phyloP scores from a whole-genome alignment of 768 basidiomycete genomes.

The Pleurotus tuoliensis region DNA sequence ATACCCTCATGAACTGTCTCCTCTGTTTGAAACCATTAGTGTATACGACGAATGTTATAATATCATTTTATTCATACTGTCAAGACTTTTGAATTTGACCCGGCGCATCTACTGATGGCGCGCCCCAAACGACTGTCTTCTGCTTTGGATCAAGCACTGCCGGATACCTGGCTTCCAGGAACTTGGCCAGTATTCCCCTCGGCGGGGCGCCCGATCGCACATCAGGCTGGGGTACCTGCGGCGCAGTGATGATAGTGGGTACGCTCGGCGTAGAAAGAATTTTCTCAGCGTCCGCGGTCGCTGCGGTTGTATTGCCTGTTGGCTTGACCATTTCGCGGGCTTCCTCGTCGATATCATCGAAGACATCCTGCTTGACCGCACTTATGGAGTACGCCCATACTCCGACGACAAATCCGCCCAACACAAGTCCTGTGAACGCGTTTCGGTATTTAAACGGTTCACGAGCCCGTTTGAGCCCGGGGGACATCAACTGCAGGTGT shows the following conservation, averaged over 20 bases:
- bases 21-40: background rate
- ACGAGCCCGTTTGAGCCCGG: constrained; percentile 83
- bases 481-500: constrained; percentile 68
- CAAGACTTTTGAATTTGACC: background rate
- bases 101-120: constrained; percentile 33
- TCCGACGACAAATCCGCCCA: constrained; percentile 72
- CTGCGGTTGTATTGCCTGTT: constrained; percentile 18
- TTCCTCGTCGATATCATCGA: constrained; percentile 82
- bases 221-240: background rate
- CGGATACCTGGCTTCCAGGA: constrained; percentile 44
- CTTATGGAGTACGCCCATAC: constrained; percentile 93
- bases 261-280: constrained; percentile 11
- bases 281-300: constrained; percentile 28
- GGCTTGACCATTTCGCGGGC: constrained; percentile 49
- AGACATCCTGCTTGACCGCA: constrained; percentile 92
- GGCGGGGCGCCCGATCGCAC: constrained; percentile 9
- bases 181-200: constrained; percentile 42
- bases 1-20: background rate
- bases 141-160: constrained; percentile 52
- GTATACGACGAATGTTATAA: background rate
- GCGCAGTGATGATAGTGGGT: constrained; percentile 10
- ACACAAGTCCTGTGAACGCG: constrained; percentile 66
- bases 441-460: constrained; percentile 80
- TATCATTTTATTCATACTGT: background rate
- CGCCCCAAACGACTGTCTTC: constrained; percentile 70